Base-by-base conservation (phyloP, 441 rosid species). In the Jatropha multifida region DNA sequence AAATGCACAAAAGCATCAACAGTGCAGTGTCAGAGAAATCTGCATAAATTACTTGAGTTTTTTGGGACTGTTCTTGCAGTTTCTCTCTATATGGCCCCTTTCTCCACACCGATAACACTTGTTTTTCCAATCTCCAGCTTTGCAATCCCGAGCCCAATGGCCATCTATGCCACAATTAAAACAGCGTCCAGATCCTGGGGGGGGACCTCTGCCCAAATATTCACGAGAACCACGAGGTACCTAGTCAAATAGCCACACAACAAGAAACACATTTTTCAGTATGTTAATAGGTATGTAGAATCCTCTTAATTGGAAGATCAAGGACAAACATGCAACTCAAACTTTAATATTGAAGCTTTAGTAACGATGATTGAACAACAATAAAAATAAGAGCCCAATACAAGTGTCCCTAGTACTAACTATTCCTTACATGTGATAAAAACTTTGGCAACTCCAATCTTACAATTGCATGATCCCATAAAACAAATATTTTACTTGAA, bases 101-200 rank as follows among this genome's bases (percentile, higher is more conserved):
- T 87, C 92, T 61, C 93, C 95, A 78, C 95, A 90, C 49, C 94
- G 89, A 37, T 90, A 92, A 65, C 95, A 92, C 74, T 89, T 89
- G 77, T 89, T 90, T 85, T 92, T 90, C 95, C 94, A 90, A 76
- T 92, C 95, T 69, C 91, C 95, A 74, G 93, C 89, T 69, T 87
- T 89, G 86, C 97, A 90, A 70, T 92, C 95, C 74, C 95, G 82
- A 76, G 95, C 97, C 97, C 95, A 89, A 69, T 92, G 97, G 20
- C 96, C 97, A 88, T 90, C 97, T 60, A 90, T 79, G 71, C 97
- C 97, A 77, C 97, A 92, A 76, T 90, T 92, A 74, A 92, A 92
- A 81, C 97, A 92, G 38, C 94, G 91, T 0, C 96, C 94, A 60
- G 90, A 85, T 48, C 94, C 94, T n/a, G 95, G 96, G 70, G 92